Percentiles rank a stretch among this genome's conserved stretches.
Evolutionary conservation across 2,329 filamentous ascomycete genomes (phyloP).

Genomic region (Fusarium sp.): DNA sequence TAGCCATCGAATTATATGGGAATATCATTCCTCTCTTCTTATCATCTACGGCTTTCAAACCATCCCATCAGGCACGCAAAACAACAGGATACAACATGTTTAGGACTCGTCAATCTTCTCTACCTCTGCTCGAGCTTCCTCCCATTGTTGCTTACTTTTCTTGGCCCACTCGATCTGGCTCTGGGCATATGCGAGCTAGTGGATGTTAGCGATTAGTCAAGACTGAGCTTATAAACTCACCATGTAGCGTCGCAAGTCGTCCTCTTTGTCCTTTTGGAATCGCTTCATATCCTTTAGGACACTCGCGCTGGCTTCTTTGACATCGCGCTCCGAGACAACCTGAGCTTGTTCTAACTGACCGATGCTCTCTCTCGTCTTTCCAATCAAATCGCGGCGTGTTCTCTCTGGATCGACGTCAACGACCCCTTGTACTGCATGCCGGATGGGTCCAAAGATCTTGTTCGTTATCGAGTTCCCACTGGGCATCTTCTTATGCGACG

Average conservation of each 20-base stretch:
- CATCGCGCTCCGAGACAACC: conserved; percentile 87
- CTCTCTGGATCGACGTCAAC: conserved; percentile 96
- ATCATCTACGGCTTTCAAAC: conserved; percentile 15
- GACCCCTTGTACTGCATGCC: conserved; percentile 94
- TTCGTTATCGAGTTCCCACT: conserved; percentile 92
- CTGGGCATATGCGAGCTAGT: conserved; percentile 87
- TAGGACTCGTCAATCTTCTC: conserved; percentile 81
- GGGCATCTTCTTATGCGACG: conserved; percentile 78
- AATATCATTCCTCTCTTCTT: conserved; percentile 16
- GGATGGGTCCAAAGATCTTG: conserved; percentile 94
- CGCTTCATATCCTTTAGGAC: conserved; percentile 90
- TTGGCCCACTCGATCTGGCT: conserved; percentile 95
- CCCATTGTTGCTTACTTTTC: conserved; percentile 90
- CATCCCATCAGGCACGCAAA: conserved; percentile 1
- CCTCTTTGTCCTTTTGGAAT: conserved; percentile 96
- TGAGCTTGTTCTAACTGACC: conserved; percentile 89
- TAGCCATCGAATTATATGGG: conserved; percentile 31
- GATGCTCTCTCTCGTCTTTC: conserved; percentile 92
- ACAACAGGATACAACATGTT: neutral
- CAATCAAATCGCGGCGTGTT: conserved; percentile 90
- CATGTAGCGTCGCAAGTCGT: conserved; percentile 94
- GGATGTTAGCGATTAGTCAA: conserved; percentile 32
- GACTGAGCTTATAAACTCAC: conserved; percentile 62
- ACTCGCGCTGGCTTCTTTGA: conserved; percentile 89
- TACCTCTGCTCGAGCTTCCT: conserved; percentile 87